Evolutionary conservation across 2,329 filamentous ascomycete species (phyloP).

Genomic region (Colletotrichum sidae): DNA sequence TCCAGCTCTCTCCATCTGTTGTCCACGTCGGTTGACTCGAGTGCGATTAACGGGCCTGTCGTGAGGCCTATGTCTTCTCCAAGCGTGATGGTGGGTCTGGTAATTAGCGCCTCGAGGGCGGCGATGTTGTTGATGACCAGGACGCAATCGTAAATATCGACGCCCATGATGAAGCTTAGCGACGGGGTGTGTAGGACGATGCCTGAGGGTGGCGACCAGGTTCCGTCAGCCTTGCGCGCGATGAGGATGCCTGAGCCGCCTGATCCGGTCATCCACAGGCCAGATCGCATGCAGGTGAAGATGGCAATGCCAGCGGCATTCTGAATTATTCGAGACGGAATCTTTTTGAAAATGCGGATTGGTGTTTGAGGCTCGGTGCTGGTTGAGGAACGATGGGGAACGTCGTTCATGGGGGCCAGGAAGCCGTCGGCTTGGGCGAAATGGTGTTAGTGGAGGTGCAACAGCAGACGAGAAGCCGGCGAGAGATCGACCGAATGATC

Average conservation of each 20-base stretch:
- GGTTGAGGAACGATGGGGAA: constrained; percentile 42
- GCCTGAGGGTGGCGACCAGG: constrained; percentile 91
- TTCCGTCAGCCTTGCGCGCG: constrained; percentile 84
- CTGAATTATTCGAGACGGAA: constrained; percentile 85
- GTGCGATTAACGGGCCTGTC: constrained; percentile 76
- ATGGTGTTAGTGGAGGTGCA: constrained; percentile 30
- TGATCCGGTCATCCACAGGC: constrained; percentile 90
- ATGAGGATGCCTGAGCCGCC: constrained; percentile 91
- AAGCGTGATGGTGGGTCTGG: constrained; percentile 80
- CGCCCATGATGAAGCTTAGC: constrained; percentile 88
- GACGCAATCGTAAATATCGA: constrained; percentile 96
- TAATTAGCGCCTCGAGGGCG: constrained; percentile 82
- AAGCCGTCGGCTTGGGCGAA: constrained; percentile 64
- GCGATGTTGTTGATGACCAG: constrained; percentile 90
- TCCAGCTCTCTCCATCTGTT: constrained; percentile 64
- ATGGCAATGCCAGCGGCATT: constrained; percentile 92
- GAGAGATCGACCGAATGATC: background rate
- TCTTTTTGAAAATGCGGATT: constrained; percentile 77
- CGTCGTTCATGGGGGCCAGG: constrained; percentile 57
- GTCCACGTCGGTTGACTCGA: constrained; percentile 64
- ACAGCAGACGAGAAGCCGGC: background rate
- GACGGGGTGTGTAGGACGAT: constrained; percentile 91
- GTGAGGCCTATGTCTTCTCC: constrained; percentile 84
- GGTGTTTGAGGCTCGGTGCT: constrained; percentile 57
- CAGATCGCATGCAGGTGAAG: constrained; percentile 95